Evolutionary conservation across 2,329 filamentous ascomycete genomes (phyloP).

Genomic region (Beauveria rudraprayagi): DNA sequence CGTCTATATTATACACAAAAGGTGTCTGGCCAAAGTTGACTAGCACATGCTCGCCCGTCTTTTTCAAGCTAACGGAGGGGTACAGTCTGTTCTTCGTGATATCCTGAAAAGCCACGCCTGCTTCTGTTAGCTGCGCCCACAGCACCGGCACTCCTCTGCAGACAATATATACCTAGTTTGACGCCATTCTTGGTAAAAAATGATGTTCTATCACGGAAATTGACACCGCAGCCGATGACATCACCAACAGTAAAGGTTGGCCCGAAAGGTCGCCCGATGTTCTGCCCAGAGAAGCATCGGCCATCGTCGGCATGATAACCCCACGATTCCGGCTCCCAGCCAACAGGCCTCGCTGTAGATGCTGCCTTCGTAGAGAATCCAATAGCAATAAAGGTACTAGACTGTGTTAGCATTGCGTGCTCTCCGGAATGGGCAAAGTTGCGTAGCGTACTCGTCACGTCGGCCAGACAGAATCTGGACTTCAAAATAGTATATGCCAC

Average conservation of each 20-base stretch:
- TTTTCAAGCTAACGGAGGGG: constrained; percentile 58
- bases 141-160: background rate
- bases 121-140: background rate
- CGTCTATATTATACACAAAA: constrained; percentile 88
- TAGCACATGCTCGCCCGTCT: constrained; percentile 50
- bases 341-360: constrained; percentile 47
- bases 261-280: constrained; percentile 49
- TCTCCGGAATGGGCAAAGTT: background rate
- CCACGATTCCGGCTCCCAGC: constrained; percentile 62
- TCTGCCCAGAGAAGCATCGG: constrained; percentile 49
- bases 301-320: constrained; percentile 65
- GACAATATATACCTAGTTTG: constrained; percentile 38
- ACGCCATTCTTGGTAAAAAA: constrained; percentile 63
- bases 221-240: constrained; percentile 57
- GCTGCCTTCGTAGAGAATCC: constrained; percentile 52
- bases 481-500: constrained; percentile 93
- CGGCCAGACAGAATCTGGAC: constrained; percentile 44
- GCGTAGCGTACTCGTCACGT: constrained; percentile 45
- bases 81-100: constrained; percentile 57
- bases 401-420: background rate
- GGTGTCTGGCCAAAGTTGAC: constrained; percentile 64
- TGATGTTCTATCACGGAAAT: constrained; percentile 55
- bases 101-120: constrained; percentile 64
- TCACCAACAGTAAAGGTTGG: constrained; percentile 48
- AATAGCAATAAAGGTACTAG: constrained; percentile 52